Evolutionary conservation across 2,329 filamentous ascomycete species (phyloP).

Genomic region (Pseudogymnoascus sp.): DNA sequence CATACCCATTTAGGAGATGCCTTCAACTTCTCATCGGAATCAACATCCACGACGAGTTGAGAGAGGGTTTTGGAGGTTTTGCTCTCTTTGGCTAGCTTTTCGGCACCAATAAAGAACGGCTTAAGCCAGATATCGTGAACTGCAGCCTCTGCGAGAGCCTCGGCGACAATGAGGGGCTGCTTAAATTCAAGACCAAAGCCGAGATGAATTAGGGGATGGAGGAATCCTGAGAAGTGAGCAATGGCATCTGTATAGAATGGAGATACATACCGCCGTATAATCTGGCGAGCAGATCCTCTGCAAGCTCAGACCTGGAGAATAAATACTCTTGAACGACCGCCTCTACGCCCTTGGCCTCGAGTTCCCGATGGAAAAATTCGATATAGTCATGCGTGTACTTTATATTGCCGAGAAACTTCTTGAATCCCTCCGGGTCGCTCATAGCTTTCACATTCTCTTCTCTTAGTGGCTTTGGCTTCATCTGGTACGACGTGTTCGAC

Average conservation of each 20-base stretch:
- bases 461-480: conserved; percentile 42
- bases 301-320: conserved; percentile 57
- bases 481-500: conserved; percentile 61
- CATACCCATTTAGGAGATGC: conserved; percentile 40
- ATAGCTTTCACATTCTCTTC: conserved; percentile 43
- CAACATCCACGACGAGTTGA: conserved; percentile 56
- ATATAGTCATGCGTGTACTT: conserved; percentile 68
- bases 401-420: conserved; percentile 54
- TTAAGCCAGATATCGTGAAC: conserved; percentile 57
- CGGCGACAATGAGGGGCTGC: conserved; percentile 74
- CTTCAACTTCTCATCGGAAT: conserved; percentile 49
- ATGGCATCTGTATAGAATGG: not conserved
- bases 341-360: conserved; percentile 57
- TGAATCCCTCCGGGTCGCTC: conserved; percentile 46
- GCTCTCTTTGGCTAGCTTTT: conserved; percentile 38
- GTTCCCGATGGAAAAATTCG: conserved; percentile 67
- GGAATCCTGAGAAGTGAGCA: conserved; percentile 43
- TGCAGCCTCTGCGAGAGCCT: conserved; percentile 70
- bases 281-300: conserved; percentile 62
- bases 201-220: conserved; percentile 79
- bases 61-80: conserved; percentile 40
- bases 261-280: conserved; percentile 53
- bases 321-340: conserved; percentile 59
- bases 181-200: conserved; percentile 78
- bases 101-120: conserved; percentile 47